Evolutionary conservation across 129 eudicot species (phyloP).

Genomic region (Flaveria robusta): DNA sequence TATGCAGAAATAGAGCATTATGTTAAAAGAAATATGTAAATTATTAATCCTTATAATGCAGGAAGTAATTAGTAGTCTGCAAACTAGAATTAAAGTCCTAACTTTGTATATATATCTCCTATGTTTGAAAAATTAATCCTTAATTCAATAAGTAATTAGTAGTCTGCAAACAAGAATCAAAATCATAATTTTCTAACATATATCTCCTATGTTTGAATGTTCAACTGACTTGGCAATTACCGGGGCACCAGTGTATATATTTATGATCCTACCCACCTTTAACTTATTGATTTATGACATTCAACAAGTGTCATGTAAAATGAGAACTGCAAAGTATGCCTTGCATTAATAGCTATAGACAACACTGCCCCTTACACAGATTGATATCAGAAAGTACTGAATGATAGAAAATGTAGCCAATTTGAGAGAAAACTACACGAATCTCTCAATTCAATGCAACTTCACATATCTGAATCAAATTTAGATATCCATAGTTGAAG

Average conservation of each 20-base stretch:
- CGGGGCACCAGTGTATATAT: constrained; percentile 25
- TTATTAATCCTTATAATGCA: neutral
- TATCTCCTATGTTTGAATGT: constrained; percentile 8
- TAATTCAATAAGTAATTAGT: neutral
- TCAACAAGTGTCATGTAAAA: constrained; percentile 37
- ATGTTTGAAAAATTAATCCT: neutral
- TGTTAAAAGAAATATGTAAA: neutral
- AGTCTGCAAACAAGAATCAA: constrained; percentile 15
- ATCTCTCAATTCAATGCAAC: constrained; percentile 40
- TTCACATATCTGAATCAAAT: constrained; percentile 46
- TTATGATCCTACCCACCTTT: constrained; percentile 47
- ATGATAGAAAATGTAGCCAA: constrained; percentile 33
- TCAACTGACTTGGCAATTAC: constrained; percentile 29
- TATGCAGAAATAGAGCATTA: neutral
- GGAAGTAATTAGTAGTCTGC: constrained; percentile 2
- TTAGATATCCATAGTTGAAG: constrained; percentile 38
- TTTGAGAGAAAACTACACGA: constrained; percentile 27
- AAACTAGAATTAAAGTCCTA: constrained; percentile 12
- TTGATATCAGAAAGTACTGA: constrained; percentile 32
- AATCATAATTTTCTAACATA: constrained; percentile 5
- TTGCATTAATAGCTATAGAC: constrained; percentile 37
- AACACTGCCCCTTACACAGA: constrained; percentile 36
- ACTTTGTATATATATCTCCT: constrained; percentile 10
- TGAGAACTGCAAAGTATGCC: constrained; percentile 31
- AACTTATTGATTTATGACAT: constrained; percentile 33